These are phyloP conservation scores for Coemansia brasiliensis DNA, from an alignment of 192 early-diverging fungal species.

Conservation along the genomic window DNA sequence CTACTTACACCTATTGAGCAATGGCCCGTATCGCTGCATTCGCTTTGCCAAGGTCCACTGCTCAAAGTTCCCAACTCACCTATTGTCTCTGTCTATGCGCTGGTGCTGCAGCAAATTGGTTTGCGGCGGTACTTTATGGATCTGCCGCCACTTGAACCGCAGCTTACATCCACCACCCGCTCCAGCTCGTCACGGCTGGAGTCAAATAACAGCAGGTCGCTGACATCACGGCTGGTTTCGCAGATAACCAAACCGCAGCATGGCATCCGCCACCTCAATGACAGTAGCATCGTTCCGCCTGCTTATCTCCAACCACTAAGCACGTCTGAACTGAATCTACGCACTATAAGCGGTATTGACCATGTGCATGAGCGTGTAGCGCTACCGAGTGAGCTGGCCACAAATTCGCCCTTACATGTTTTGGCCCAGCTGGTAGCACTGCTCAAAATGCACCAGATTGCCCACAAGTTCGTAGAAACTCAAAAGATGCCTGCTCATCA, in stretches of 20 bases:
- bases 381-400: slow-evolving; percentile 23
- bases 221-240: slow-evolving; percentile 16
- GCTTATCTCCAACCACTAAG: slow-evolving; percentile 27
- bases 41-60: slow-evolving; percentile 1
- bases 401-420: slow-evolving; percentile 11
- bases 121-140: slow-evolving; percentile 48
- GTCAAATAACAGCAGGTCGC: background rate
- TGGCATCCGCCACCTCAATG: background rate
- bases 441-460: slow-evolving; percentile 36
- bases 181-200: slow-evolving; percentile 25
- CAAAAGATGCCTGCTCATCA: slow-evolving; percentile 21
- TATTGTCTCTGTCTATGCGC: slow-evolving; percentile 47
- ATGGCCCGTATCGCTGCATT: slow-evolving; percentile 16
- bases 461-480: slow-evolving; percentile 45
- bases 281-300: slow-evolving; percentile 12
- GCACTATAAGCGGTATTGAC: slow-evolving; percentile 18
- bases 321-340: background rate
- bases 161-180: background rate
- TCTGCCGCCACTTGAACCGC: slow-evolving; percentile 13
- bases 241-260: slow-evolving; percentile 15
- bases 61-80: slow-evolving; percentile 52
- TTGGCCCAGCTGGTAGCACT: slow-evolving; percentile 24
- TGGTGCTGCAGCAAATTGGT: slow-evolving; percentile 51
- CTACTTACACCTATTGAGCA: slow-evolving; percentile 12
- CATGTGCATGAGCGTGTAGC: slow-evolving; percentile 17